Conservation (phyloP, 768 basidiomycete species). For the Boletellus emodensis region DNA sequence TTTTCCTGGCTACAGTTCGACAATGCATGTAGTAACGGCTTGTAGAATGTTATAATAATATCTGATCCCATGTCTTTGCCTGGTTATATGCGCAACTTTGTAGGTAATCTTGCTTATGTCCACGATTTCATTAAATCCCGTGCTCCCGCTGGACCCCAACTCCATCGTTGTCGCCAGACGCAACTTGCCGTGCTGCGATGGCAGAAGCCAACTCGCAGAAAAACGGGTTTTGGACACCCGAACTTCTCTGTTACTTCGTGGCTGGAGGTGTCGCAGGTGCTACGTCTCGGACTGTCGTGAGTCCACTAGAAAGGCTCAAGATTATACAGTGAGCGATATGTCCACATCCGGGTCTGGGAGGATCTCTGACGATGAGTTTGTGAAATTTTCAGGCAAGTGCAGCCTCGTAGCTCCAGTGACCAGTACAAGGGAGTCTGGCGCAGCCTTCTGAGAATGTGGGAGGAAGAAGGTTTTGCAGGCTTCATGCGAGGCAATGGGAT, state of each 20-base stretch:
- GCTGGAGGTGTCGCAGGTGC: conserved; percentile 55
- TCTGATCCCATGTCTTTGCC: too few species aligned
- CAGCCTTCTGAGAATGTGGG: conserved; percentile 81
- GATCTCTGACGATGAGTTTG: background rate
- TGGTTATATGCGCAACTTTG: background rate
- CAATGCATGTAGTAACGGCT: too few species aligned
- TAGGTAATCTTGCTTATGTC: background rate
- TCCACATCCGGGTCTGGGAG: background rate
- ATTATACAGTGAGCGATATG: conserved; percentile 80
- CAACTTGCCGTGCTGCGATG: conserved; percentile 17
- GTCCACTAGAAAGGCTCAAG: conserved; percentile 88
- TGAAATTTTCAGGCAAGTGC: conserved; percentile 70
- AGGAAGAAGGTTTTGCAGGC: conserved; percentile 88
- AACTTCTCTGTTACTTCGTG: conserved; percentile 46
- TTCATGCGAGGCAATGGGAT: conserved; percentile 94
- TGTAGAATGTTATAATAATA: too few species aligned
- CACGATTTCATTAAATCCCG: conserved; percentile 5
- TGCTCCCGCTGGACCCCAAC: conserved; percentile 7
- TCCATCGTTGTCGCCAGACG: conserved; percentile 3
- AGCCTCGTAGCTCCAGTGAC: conserved; percentile 55
- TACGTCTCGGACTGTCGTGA: conserved; percentile 87
- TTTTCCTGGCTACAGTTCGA: too few species aligned
- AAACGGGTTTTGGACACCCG: conserved; percentile 29
- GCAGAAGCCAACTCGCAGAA: conserved; percentile 20
- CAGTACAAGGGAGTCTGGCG: conserved; percentile 85